Base-by-base conservation (phyloP, 2,329 filamentous ascomycete species). In the Phyllosticta ampelicida region DNA sequence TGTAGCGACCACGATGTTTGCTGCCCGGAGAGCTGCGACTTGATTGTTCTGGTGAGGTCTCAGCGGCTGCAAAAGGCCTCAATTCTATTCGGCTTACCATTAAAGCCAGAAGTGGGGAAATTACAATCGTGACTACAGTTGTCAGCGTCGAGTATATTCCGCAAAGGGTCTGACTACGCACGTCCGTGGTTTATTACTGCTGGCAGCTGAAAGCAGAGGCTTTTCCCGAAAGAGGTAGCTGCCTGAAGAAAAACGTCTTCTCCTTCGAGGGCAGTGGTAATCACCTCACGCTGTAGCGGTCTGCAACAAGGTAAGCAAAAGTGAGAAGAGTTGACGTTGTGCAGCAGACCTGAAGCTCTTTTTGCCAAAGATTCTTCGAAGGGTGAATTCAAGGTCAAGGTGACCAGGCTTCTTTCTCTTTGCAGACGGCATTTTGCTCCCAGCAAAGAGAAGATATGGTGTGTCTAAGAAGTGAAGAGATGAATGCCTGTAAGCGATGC, bases 181-280 rank as follows among this genome's bases (percentile, higher is more conserved):
- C 88, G 90, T 63, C 92, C 92, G 70, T 86, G 83, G 66, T 92
- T 87, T 59, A 96, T 85, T 29, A 96, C 85, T 21, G 91, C 91
- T 9, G 91, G 91, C 1, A 96, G 79, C 70, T 96, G 91, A 69
- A 92, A 96, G 74, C 92, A 96, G 56, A 96, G 73, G 67, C 89
- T 95, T 73, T 96, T 96, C 49, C 91, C 92, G 70, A 96, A 96
- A 9, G 86, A 89, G 2, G 88, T 91, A 57, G 88, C 88, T 52
- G 92, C 92, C 72, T 96, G 92, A 0, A 97, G 81, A 68, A 95
- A 96, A 50, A 97, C 87, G 85, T 97, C 92, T 62, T 91, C 80
- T 16, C 89, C 87, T 58, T 87, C 83, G 9, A 96, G 78, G 2
- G 89, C 88, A 8, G 89, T 87, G 60, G 81, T 78, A 58, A 97